Base-by-base conservation (phyloP, 2,329 filamentous ascomycete genomes). In the Neonectria magnoliae region DNA sequence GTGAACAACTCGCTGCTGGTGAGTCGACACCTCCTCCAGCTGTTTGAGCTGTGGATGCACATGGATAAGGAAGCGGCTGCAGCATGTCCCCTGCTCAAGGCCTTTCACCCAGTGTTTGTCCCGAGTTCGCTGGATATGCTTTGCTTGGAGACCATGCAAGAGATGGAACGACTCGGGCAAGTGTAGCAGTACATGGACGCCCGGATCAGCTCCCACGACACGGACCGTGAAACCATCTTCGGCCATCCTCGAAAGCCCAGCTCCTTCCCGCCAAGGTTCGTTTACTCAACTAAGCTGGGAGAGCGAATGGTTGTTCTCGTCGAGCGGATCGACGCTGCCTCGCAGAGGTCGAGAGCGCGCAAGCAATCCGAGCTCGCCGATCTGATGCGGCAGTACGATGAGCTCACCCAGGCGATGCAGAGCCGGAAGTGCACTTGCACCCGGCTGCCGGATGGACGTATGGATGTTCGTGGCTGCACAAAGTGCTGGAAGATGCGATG, bases 11-110 rank as follows among this genome's bases (percentile, higher is more conserved):
- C 81, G 2, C 66, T 73, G 0, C 67, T 77, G 0, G 69, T 68
- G 62, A 74, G 72, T 22, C 62, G 53, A 2, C 52, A 69, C 33
- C 74, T 91, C 0, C 78, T 92, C 1, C 81, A 78, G 8, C 47
- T 88, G 0, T 82, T 91, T 71, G 84, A 87, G 54, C 67, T 89
- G 0, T 92, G 89, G 89, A 73, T 85, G 3, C 69, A 73, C 1
- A 81, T 91, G 73, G 90, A 92, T 65, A 69, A 77, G 11, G 75
- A 72, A n/a, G 83, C 84, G 0, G 75, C 80, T 0, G 11, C 48
- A 0, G 64, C 66, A 0, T 87, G 80, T 51, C 83, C 84, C 0
- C 72, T 90, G 0, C 75, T 92, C 0, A 31, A 53, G 0, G 76
- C 86, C 0, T 89, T 84, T 57, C 79, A 84, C 13, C 86, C 88